phyloP scores from a whole-genome alignment of 2,329 filamentous ascomycete species.

The Penicillium brasilianum region DNA sequence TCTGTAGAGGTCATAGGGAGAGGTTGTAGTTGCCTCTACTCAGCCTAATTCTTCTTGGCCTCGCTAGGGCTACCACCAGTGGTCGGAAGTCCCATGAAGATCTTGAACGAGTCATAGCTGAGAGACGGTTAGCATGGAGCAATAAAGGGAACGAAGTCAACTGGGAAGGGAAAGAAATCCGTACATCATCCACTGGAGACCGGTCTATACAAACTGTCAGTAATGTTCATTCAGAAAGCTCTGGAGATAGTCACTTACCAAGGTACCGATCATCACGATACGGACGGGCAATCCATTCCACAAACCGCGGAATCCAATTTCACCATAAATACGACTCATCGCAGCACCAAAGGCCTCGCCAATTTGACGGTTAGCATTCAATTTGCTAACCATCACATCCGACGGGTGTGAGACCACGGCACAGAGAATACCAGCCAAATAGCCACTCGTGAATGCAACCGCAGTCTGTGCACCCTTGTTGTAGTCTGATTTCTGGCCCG shows the following conservation, averaged over 20 bases:
- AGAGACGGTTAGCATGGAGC: slow-evolving; percentile 30
- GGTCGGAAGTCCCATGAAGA: slow-evolving; percentile 84
- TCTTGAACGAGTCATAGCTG: slow-evolving; percentile 78
- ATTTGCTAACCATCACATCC: slow-evolving; percentile 90
- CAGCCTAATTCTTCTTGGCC: slow-evolving; percentile 49
- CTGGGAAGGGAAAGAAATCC: slow-evolving; percentile 35
- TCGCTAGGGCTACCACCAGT: slow-evolving; percentile 72
- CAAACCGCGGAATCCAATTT: slow-evolving; percentile 84
- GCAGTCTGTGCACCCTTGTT: slow-evolving; percentile 80
- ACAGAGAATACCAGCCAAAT: slow-evolving; percentile 86
- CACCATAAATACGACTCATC: slow-evolving; percentile 79
- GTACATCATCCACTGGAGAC: slow-evolving; percentile 93
- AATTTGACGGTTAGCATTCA: slow-evolving; percentile 76
- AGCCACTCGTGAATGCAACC: slow-evolving; percentile 83
- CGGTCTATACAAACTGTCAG: too few relatives aligned
- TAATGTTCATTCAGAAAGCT: too few relatives aligned
- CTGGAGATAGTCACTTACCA: slow-evolving; percentile 45
- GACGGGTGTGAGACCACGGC: slow-evolving; percentile 80
- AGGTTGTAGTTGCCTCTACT: slow-evolving; percentile 15
- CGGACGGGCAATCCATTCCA: slow-evolving; percentile 88
- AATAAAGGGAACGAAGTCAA: not conserved
- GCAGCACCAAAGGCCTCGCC: slow-evolving; percentile 80
- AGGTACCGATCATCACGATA: slow-evolving; percentile 86
- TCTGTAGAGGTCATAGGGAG: not conserved
- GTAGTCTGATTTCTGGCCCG: slow-evolving; percentile 79